Evolutionary conservation across 495 filamentous ascomycete species (phyloP).

Genomic region (Penicillium coprophilum): DNA sequence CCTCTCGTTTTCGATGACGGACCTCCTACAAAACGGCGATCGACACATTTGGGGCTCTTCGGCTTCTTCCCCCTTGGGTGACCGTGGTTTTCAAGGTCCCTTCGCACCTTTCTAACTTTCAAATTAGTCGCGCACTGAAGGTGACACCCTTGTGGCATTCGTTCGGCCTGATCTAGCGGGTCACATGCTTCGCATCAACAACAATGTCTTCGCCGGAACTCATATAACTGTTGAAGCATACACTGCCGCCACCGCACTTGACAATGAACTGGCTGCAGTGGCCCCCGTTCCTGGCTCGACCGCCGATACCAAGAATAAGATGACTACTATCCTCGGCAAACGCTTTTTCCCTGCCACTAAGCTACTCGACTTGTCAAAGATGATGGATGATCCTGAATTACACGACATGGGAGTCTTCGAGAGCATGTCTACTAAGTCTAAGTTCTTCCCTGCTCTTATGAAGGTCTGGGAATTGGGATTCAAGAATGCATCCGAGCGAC

Average conservation of each 20-base stretch:
- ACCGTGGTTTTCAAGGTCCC: constrained; percentile 52
- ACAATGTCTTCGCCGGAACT: constrained; percentile 63
- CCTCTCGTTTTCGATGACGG: constrained; percentile 58
- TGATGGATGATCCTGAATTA: constrained; percentile 67
- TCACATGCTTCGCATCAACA: constrained; percentile 61
- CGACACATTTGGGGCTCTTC: constrained; percentile 42
- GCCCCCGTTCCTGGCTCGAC: constrained; percentile 35
- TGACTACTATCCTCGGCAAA: constrained; percentile 60
- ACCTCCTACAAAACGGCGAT: constrained; percentile 55
- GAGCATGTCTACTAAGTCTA: constrained; percentile 66
- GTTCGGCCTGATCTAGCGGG: constrained; percentile 62
- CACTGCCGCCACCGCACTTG: constrained; percentile 23
- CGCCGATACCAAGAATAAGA: constrained; percentile 45
- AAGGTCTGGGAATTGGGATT: constrained; percentile 73
- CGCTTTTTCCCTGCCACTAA: constrained; percentile 71
- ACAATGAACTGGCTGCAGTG: constrained; percentile 25
- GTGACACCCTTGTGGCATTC: constrained; percentile 66
- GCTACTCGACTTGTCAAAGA: constrained; percentile 74
- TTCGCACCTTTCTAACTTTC: constrained; percentile 69
- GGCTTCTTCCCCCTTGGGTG: constrained; percentile 44
- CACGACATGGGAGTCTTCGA: constrained; percentile 73
- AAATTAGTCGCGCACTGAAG: constrained; percentile 66
- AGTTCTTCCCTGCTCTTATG: constrained; percentile 89
- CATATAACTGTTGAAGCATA: constrained; percentile 53
- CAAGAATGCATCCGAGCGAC: constrained; percentile 60